These are phyloP conservation scores for Epichloe gansuensis DNA, from an alignment of 2,329 filamentous ascomycete genomes.

Conservation along the genomic window DNA sequence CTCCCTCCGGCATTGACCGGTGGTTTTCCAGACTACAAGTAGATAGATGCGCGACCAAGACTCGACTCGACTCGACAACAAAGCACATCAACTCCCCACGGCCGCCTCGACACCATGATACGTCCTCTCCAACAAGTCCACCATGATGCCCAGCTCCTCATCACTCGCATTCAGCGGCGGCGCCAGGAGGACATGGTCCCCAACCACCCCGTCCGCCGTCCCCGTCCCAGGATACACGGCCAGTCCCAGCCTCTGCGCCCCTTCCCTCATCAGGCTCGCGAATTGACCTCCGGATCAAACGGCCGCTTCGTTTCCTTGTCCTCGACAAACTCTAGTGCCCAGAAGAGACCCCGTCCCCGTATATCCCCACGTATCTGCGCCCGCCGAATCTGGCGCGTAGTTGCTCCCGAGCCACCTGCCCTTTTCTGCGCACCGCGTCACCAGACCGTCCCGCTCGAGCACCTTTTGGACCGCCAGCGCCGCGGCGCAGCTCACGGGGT, in stretches of 20 bases:
- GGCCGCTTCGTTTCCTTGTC: too few species aligned
- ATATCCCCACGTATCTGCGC: slow-evolving; percentile 44
- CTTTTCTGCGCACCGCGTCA: slow-evolving; percentile 44
- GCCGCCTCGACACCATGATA: slow-evolving; percentile 5
- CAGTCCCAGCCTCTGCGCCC: too few species aligned
- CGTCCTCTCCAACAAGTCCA: slow-evolving; percentile 6
- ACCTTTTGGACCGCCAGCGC: slow-evolving; percentile 26
- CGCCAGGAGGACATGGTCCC: slow-evolving; percentile 35
- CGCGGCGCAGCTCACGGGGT: slow-evolving; percentile 13
- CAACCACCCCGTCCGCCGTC: slow-evolving; percentile 9
- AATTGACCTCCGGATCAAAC: too few species aligned
- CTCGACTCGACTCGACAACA: too few species aligned
- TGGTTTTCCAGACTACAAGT: too few species aligned
- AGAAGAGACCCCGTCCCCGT: slow-evolving; percentile 36
- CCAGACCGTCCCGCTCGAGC: slow-evolving; percentile 41
- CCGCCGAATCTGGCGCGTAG: slow-evolving; percentile 30
- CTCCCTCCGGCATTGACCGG: too few species aligned
- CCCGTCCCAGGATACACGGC: too few species aligned
- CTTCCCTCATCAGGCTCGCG: too few species aligned
- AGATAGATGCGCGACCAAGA: too few species aligned
- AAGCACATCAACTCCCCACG: too few species aligned
- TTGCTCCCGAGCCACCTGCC: slow-evolving; percentile 34
- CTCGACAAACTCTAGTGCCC: too few species aligned
- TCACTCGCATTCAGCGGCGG: slow-evolving; percentile 53
- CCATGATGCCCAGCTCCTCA: slow-evolving; percentile 11